Evolutionary conservation across 1,284 basidiomycete species (phyloP), one percentile per base, ranked within the genome.

Genomic region (Irpex rosettiformis): DNA sequence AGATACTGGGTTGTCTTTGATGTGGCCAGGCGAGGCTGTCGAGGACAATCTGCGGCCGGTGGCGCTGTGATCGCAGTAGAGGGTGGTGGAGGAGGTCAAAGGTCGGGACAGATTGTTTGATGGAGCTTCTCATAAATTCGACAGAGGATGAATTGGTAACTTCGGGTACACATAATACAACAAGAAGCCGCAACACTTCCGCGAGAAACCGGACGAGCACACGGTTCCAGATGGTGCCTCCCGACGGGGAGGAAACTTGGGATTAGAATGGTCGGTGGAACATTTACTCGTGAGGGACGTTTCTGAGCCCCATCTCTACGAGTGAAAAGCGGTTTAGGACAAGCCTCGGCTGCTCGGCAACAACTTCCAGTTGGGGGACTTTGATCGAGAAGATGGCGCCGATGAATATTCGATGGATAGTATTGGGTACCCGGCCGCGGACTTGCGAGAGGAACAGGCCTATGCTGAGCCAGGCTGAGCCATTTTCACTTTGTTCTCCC

Each of bases 131-230:
- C 49, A 43, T 55, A 60, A 56, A 55, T 59, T 60, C 48, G 48
- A 27, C 7, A 51, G 48, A 18, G 18, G n/a, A 7, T 51, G 24
- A 22, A 28, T 51, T 51, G 48, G 48, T 28, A 51, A 51, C 48
- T 40, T 40, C 58, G 54, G 56, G 54, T 54, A 58, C 53, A 61
- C 60, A 62, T 60, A 53, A 43, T 54, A 55, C 61, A 59, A 62
- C 60, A 60, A 64, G 53, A 59, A 53, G 55, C 60, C 60, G 62
- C 57, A 56, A 54, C 56, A 62, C 43, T 55, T 60, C 61, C 58
- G 61, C 61, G 54, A 60, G 51, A 51, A 51, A 37, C 47, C 54
- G 58, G 61, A 53, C 42, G 28, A 29, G 55, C 43, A 45, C 43
- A 28, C 45, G 55, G 28, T 40, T 51, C 52, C 24, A 56, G 55